Evolutionary conservation across 78 protist species (phyloP), one percentile per base, ranked within the genome.

Genomic region (Guillardia theta): DNA sequence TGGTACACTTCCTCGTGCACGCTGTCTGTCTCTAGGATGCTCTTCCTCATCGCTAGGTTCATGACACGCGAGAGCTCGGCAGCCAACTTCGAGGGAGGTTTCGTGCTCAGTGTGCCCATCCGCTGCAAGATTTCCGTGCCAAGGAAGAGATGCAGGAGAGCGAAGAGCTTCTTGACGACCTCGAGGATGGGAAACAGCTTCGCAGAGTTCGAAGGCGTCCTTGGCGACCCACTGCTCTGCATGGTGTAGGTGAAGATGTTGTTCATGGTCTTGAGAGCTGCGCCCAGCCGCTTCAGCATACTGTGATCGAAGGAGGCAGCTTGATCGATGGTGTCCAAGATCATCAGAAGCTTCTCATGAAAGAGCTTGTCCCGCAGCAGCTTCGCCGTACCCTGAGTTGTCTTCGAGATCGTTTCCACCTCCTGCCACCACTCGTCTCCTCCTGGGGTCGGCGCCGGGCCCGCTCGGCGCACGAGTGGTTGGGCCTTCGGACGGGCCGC

Each of bases 351-450:
- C 8, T 78, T 78, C 8, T 78, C 90, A 18, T 78, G 90, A 48
- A 78, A 78, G 30, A 78, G 48, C 50, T 30, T 37, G 48, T 78
- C 90, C 90, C 90, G 45, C 50, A 78, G 43, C 0, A 70, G 83
- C 41, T 43, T 1, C 83, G 83, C 83, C 4, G 83, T 33, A 4
- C 83, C 83, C 83, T 70, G 83, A 24, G 83, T 36, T 3, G 83
- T 70, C 6, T 70, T 70, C 36, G 83, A 70, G 45, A 70, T 33
- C 4, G 83, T 24, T 6, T 70, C 83, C 36, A 70, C 90, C 90
- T 78, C 90, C 10, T 18, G 37, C 90, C 90, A 78, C 90, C 90
- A 78, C 90, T 78, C 90, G 15, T 78, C 90, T 4, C 90, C 90
- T 46, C 90, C 90, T 4, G 90, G 90, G 18, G 48, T 36, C 0